Evolutionary conservation across 192 early-diverging fungal species (phyloP), one percentile per base, ranked within the genome.

Genomic region (Backusella westeae): DNA sequence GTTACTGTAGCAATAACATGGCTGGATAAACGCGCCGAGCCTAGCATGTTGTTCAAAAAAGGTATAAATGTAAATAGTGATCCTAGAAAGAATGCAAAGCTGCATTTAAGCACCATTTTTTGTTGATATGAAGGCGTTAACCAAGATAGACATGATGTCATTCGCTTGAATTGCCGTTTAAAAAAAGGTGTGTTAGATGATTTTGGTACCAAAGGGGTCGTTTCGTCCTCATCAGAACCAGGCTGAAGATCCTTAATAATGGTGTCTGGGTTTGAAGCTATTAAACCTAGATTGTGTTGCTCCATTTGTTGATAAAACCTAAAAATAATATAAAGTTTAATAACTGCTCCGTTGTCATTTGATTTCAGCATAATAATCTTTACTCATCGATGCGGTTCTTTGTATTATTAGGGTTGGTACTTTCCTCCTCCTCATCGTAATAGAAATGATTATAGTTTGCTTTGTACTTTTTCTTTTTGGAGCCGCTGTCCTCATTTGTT

Each of bases 1-100:
- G 89, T 87, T 4, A 91, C 87, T n/a, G 90, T 87, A 34, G 90
- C 91, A 26, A 93, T 88, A 72, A 94, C 75, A 78, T 94, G 92
- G 53, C 87, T 87, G 29, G 88, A 77, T 72, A 85, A 83, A 78
- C 80, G 84, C 41, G 87, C 85, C 0, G 84, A 76, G 29, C 89
- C 90, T n/a, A 88, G 79, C 74, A 89, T 75, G n/a, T 76, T 73
- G 42, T 79, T 81, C 10, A 89, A 80, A 34, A 74, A 26, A 0
- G 91, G 91, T 2, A 88, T 81, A 79, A 91, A 93, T 17, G 91
- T 85, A 71, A 94, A 87, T 23, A 92, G 75, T 17, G 89, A 89
- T 1, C 85, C 92, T 39, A 92, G 15, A 4, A 89, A 77, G 75
- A 90, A 93, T 23, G 92, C 92, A 14, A 90, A 69, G 39, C 90